Conservation (phyloP, 257 asterid species). For the Hygrophila difformis region DNA sequence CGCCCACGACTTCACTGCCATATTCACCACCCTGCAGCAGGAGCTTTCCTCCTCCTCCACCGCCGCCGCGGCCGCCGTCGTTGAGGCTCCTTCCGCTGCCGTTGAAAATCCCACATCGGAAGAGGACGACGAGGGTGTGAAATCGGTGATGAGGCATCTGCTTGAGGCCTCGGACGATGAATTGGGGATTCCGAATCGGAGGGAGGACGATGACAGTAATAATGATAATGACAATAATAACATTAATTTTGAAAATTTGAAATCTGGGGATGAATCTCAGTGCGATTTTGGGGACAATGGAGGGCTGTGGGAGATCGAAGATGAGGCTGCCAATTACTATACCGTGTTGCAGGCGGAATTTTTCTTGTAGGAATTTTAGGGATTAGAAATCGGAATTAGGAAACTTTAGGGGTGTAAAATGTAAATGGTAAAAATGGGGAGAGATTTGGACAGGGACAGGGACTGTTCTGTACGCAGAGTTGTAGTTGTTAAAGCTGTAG, state of each 20-base stretch:
- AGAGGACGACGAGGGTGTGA: constrained; percentile 21
- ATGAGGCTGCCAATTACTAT: constrained; percentile 47
- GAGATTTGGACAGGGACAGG: no score
- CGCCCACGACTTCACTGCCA: constrained; percentile 46
- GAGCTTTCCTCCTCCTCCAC: constrained; percentile 34
- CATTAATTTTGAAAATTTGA: constrained; percentile 2
- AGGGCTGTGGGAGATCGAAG: constrained; percentile 55
- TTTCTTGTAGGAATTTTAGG: constrained; percentile 30
- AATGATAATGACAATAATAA: neutral
- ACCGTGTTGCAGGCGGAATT: constrained; percentile 37
- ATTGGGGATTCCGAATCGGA: constrained; percentile 44
- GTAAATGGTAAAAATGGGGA: no score
- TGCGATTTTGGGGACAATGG: constrained; percentile 7
- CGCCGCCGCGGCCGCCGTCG: constrained; percentile 14
- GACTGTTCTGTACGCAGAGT: no score
- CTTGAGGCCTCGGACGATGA: constrained; percentile 67
- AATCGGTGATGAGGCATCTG: constrained; percentile 64
- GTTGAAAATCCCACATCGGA: no score
- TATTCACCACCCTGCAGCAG: constrained; percentile 55
- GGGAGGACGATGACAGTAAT: constrained; percentile 8
- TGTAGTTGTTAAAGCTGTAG: no score
- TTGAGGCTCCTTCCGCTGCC: constrained; percentile 14
- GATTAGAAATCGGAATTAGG: no score
- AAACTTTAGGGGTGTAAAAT: no score
- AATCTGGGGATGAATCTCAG: constrained; percentile 1